Base-by-base conservation (phyloP, 768 basidiomycete species). In the Hortiboletus flavorubellus region DNA sequence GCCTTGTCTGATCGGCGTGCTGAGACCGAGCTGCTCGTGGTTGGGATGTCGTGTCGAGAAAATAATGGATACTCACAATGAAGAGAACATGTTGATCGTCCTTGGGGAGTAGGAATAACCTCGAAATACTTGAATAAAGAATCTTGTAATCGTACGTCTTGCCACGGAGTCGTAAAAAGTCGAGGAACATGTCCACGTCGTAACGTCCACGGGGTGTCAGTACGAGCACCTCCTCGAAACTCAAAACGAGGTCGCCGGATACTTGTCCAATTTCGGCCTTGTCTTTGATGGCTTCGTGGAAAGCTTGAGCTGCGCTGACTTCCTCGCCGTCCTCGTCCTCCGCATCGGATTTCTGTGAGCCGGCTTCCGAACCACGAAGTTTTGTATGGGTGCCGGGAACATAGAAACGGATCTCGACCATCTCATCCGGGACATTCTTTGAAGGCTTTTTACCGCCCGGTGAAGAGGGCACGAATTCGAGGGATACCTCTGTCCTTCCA, bases 71-170 rank as follows among this genome's bases (percentile, higher is more conserved):
- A 74, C 91, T 59, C 65, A 95, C 93, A 56, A 99, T 95, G 67
- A 99, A 93, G 51, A 97, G 79, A 35, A 97, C 89, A 67, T 98
- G 96, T 50, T 91, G 84, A 61, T 98, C 97, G 65, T 99, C 97
- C 68, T 97, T 96, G 15, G 97, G 97, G 5, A 99, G 78, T 23
- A 98, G 78, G 80, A 98, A 99, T 9, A 98, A 75, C 54, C 84
- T 81, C 23, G 90, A 86, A 62, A 99, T 92, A 59, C 88, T 89
- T 37, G 82, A 80, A 73, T 95, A 97, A 23, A 91, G 78, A 54
- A 99, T 92, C 74, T 98, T 94, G 80, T 99, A 99, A 72, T 99
- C 97, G 73, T 98, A 98, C 2, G 95, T 98, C 75, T 98, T 97
- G 49, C 97, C 97, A n/a, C 94, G 88, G 33, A 98, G 75, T 41